phyloP scores from a whole-genome alignment of 192 early-diverging fungal genomes.

The Backusella westeae region DNA sequence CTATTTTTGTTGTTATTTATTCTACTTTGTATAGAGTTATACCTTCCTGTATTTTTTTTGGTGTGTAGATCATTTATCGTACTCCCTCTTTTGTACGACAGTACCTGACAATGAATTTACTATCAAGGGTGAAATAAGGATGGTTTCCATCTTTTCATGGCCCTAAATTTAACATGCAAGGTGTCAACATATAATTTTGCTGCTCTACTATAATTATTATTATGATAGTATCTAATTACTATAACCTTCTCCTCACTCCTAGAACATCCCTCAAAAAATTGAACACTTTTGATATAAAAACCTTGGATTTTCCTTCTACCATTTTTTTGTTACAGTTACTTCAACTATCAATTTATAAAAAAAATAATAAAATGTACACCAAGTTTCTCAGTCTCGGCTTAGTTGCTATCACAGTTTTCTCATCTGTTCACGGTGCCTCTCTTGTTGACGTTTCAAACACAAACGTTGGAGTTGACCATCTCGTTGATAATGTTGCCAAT shows the following conservation, averaged over 20 bases:
- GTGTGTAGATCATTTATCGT: background rate
- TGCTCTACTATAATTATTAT: background rate
- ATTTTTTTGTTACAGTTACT: background rate
- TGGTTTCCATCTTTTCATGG: background rate
- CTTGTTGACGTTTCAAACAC: background rate
- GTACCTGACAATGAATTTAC: background rate
- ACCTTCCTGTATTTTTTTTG: background rate
- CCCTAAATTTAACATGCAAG: conserved; percentile 2
- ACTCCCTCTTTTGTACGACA: background rate
- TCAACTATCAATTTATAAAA: background rate
- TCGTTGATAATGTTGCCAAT: background rate
- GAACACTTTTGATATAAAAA: background rate
- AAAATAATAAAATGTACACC: background rate
- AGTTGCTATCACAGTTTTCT: background rate
- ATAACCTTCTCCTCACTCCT: background rate
- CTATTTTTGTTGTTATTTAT: background rate
- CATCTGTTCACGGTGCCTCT: background rate
- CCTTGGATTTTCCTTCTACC: background rate
- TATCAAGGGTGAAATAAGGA: background rate
- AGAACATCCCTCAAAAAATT: background rate
- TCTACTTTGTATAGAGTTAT: background rate
- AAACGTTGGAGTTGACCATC: background rate
- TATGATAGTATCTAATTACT: background rate
- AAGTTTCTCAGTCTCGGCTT: background rate
- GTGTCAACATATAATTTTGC: background rate